Evolutionary conservation across 2,329 filamentous ascomycete genomes (phyloP).

Genomic region (Emmonsiellopsis sp.): DNA sequence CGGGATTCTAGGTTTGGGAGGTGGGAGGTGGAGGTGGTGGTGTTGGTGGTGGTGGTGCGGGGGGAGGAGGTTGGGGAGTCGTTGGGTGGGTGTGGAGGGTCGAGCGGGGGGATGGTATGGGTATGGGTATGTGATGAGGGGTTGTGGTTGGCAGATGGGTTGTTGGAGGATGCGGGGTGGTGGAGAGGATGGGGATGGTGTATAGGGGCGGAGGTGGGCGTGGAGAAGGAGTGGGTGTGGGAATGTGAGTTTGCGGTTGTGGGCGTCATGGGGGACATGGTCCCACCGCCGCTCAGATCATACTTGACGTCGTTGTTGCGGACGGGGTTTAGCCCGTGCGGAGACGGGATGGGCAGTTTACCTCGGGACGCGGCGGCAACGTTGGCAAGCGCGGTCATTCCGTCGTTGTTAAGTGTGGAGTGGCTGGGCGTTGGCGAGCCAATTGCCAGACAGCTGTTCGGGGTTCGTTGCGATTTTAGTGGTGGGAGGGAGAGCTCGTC

Average conservation of each 20-base stretch:
- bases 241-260: background rate
- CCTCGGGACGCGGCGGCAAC: conserved; percentile 1
- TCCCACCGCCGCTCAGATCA: conserved; percentile 2
- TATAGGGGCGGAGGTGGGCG: background rate
- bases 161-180: conserved; percentile 3
- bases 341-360: background rate
- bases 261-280: conserved; percentile 1
- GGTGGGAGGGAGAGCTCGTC: conserved; percentile 11
- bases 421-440: conserved; percentile 3
- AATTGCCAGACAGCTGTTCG: background rate
- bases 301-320: conserved; percentile 5
- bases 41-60: conserved; percentile 4
- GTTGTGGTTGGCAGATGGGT: background rate
- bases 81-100: background rate
- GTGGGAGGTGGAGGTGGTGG: conserved; percentile 3
- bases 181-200: background rate
- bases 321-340: background rate
- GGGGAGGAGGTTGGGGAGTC: conserved; percentile 1
- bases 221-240: background rate
- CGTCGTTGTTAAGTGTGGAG: conserved; percentile 2
- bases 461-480: conserved; percentile 6
- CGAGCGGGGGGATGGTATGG: conserved; percentile 1
- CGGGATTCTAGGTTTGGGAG: conserved; percentile 14
- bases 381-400: conserved; percentile 6
- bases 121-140: background rate